These are phyloP conservation scores for Starmera amethionina DNA, from an alignment of 805 yeast species.

Conservation along the genomic window DNA sequence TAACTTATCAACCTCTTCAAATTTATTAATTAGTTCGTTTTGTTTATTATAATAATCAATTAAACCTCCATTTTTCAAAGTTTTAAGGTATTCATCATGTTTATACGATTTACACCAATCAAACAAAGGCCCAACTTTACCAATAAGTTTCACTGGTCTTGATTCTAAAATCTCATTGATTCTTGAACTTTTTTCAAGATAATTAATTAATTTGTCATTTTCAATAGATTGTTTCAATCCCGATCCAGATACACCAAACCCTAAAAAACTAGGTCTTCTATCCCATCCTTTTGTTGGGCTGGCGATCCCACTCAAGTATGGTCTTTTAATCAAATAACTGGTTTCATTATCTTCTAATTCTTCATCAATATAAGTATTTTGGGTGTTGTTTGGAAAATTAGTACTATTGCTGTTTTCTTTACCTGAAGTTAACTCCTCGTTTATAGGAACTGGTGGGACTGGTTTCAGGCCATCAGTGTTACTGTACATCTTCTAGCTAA, in stretches of 20 bases:
- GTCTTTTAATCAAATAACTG: not conserved
- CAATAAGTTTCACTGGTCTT: conserved; percentile 40
- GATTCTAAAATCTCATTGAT: conserved; percentile 22
- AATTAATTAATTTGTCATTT: conserved; percentile 12
- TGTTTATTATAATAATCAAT: conserved; percentile 44
- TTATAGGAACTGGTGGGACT: no score
- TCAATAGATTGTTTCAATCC: conserved; percentile 12
- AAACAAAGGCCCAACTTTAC: conserved; percentile 23
- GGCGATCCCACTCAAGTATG: not conserved
- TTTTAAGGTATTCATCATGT: conserved; percentile 15
- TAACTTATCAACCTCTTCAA: conserved; percentile 49
- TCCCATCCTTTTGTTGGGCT: conserved; percentile 1
- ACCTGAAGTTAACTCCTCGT: no score
- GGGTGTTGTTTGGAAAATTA: not conserved
- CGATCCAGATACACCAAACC: conserved; percentile 11
- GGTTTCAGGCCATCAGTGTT: no score
- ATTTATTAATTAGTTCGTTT: conserved; percentile 48
- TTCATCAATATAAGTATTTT: not conserved
- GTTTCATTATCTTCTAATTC: not conserved
- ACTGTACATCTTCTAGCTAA: no score
- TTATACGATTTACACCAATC: conserved; percentile 29
- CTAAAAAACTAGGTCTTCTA: conserved; percentile 12
- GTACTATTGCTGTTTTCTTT: no score
- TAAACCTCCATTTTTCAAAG: conserved; percentile 17
- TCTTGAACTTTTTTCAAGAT: conserved; percentile 10